Percentiles rank a stretch among this genome's conserved stretches.
phyloP scores from a whole-genome alignment of 306 rosid species.

The Canavalia gladiata region DNA sequence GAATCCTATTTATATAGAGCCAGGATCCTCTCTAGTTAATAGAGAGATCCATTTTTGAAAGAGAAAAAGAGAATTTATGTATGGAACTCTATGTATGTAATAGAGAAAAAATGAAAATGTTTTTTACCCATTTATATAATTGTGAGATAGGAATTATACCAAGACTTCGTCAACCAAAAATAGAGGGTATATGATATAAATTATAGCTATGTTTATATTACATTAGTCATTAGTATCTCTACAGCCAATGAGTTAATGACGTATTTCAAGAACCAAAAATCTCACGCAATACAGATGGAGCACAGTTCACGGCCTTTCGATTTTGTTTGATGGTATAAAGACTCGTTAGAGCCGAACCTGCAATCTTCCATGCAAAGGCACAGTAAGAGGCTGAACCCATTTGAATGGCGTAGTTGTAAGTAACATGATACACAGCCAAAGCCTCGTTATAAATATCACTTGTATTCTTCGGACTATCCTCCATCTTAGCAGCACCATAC shows the following conservation, averaged over 20 bases:
- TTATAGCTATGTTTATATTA: too few relatives aligned
- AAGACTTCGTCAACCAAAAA: too few relatives aligned
- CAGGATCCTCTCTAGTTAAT: too few relatives aligned
- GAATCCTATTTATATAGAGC: too few relatives aligned
- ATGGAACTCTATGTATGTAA: too few relatives aligned
- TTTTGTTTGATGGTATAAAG: constrained; percentile 44
- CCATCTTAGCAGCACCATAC: constrained; percentile 58
- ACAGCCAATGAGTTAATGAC: neutral
- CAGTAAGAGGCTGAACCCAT: neutral
- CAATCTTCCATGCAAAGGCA: constrained; percentile 75
- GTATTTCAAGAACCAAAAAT: constrained; percentile 35
- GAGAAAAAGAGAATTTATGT: too few relatives aligned
- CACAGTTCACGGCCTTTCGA: constrained; percentile 41
- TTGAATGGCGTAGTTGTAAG: constrained; percentile 58
- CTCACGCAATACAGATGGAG: constrained; percentile 63
- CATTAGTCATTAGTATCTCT: neutral
- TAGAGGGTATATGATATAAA: too few relatives aligned
- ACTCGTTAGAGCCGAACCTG: constrained; percentile 63
- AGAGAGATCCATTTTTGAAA: too few relatives aligned
- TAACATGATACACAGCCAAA: constrained; percentile 63
- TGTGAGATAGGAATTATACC: too few relatives aligned
- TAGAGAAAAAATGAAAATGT: too few relatives aligned
- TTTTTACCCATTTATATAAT: too few relatives aligned
- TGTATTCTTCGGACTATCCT: constrained; percentile 50
- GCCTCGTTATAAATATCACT: constrained; percentile 67